Percentiles rank a stretch among this genome's conserved stretches.
phyloP scores from a whole-genome alignment of 2,329 filamentous ascomycete genomes.

The Sordariomycetes sp. region DNA sequence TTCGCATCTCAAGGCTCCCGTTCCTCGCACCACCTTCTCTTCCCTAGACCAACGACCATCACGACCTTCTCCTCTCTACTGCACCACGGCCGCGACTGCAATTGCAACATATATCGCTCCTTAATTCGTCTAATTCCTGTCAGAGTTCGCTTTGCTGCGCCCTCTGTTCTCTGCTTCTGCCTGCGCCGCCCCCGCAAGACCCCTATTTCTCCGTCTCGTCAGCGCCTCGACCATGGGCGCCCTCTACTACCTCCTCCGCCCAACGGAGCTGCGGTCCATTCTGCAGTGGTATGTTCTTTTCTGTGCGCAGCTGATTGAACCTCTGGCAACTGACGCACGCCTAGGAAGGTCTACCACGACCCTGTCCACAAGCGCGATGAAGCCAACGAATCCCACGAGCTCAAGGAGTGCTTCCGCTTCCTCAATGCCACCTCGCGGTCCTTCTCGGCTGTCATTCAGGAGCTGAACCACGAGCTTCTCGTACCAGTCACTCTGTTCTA shows the following conservation, averaged over 20 bases:
- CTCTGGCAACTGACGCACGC: slow-evolving; percentile 1
- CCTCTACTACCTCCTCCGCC: slow-evolving; percentile 67
- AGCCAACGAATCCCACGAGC: slow-evolving; percentile 62
- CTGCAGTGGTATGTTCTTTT: slow-evolving; percentile 66
- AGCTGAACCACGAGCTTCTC: slow-evolving; percentile 88
- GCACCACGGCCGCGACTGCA: too few species aligned
- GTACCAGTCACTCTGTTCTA: slow-evolving; percentile 90
- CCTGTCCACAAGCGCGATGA: slow-evolving; percentile 78
- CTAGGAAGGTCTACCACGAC: slow-evolving; percentile 96
- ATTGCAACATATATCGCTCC: too few species aligned
- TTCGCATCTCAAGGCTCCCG: too few species aligned
- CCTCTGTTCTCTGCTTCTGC: background rate
- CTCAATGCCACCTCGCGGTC: slow-evolving; percentile 85
- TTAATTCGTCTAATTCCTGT: too few species aligned
- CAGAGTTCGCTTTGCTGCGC: too few species aligned
- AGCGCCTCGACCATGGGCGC: slow-evolving; percentile 43
- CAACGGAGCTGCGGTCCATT: slow-evolving; percentile 69
- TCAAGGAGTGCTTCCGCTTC: slow-evolving; percentile 78
- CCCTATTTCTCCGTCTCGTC: background rate
- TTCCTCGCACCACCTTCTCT: background rate
- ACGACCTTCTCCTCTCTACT: background rate
- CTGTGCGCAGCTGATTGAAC: slow-evolving; percentile 1
- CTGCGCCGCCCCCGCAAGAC: background rate
- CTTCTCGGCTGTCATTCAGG: slow-evolving; percentile 87
- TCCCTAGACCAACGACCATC: background rate